Percentiles rank a stretch among this genome's conserved stretches.
phyloP scores from a whole-genome alignment of 2,329 filamentous ascomycete species.

The Arachnopeziza araneosa region DNA sequence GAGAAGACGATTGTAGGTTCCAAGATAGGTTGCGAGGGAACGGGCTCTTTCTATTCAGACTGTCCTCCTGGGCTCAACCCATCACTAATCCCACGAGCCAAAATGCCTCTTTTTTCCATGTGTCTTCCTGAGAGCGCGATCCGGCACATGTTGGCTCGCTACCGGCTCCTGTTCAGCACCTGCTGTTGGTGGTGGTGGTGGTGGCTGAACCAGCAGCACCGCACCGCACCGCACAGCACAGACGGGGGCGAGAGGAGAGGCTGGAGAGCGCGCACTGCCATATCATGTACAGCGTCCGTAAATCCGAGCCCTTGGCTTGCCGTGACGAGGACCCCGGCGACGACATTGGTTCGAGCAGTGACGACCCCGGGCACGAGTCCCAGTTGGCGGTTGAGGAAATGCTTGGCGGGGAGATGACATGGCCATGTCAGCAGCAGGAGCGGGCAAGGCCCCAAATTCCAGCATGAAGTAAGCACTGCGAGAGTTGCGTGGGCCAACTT shows the following conservation, averaged over 20 bases:
- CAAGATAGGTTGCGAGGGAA: neutral
- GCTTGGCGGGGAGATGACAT: neutral
- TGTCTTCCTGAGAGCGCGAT: neutral
- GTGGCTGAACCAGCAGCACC: neutral
- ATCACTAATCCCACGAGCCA: neutral
- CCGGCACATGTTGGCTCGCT: neutral
- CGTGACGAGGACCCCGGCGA: too few species aligned
- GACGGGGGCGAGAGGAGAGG: neutral
- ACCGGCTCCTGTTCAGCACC: too few species aligned
- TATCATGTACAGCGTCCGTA: neutral
- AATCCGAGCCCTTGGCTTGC: neutral
- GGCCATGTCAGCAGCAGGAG: neutral
- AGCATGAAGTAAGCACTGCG: neutral
- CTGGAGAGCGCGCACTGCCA: neutral
- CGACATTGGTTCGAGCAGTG: neutral
- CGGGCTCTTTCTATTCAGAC: neutral
- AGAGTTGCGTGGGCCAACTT: neutral
- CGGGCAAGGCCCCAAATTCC: neutral
- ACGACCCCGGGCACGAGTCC: too few species aligned
- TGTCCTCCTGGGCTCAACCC: neutral
- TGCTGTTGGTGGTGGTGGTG: neutral
- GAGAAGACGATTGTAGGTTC: neutral
- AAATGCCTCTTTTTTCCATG: too few species aligned
- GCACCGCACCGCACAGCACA: too few species aligned
- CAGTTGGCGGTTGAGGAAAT: neutral